Conservation (phyloP, 108 stramenopile genomes). For the Cylindrotheca fusiformis region DNA sequence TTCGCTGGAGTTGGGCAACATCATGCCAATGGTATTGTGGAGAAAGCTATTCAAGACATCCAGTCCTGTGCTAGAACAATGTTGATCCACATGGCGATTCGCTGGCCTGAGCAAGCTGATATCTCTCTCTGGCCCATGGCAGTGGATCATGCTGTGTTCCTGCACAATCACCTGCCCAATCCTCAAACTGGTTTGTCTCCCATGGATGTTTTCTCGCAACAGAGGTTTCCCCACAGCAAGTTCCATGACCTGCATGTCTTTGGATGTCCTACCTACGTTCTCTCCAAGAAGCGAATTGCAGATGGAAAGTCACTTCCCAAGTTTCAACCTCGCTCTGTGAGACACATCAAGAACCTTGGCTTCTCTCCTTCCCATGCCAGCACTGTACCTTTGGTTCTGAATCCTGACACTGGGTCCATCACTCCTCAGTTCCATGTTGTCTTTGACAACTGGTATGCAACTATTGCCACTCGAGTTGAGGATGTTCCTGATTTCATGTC, state of each 20-base stretch:
- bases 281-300: slow-evolving; percentile 16
- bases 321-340: slow-evolving; percentile 19
- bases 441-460: slow-evolving; percentile 40
- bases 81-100: too few relatives aligned
- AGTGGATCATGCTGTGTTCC: slow-evolving; percentile 32
- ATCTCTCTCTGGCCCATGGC: slow-evolving; percentile 29
- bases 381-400: slow-evolving; percentile 31
- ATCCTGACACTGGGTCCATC: slow-evolving; percentile 27
- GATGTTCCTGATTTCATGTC: not conserved
- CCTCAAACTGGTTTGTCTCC: slow-evolving; percentile 25
- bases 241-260: slow-evolving; percentile 17
- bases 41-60: too few relatives aligned
- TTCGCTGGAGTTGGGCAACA: too few relatives aligned
- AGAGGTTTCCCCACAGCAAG: not conserved
- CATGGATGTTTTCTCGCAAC: not conserved
- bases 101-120: too few relatives aligned
- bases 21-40: slow-evolving; percentile 36
- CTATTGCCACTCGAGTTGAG: slow-evolving; percentile 4
- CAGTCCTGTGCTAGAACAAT: too few relatives aligned
- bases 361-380: slow-evolving; percentile 18
- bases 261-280: slow-evolving; percentile 42
- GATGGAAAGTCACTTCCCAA: slow-evolving; percentile 34
- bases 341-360: slow-evolving; percentile 16
- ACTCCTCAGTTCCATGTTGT: slow-evolving; percentile 40
- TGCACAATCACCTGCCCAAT: slow-evolving; percentile 34